Evolutionary conservation across 2,329 filamentous ascomycete species (phyloP).

Genomic region (Trichoderma atrobrunneum): DNA sequence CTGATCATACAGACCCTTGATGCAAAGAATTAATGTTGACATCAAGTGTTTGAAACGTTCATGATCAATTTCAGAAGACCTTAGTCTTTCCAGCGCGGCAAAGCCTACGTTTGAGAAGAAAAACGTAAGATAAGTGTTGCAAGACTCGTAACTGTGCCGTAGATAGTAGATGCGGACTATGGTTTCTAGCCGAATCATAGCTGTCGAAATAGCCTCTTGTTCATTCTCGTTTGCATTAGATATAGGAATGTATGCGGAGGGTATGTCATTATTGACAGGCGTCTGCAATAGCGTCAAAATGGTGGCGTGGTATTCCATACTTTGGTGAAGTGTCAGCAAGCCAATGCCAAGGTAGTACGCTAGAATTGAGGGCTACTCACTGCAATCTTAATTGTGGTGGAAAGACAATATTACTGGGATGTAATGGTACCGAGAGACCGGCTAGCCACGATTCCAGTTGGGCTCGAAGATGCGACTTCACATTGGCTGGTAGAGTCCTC

Average conservation of each 20-base stretch:
- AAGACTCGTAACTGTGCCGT: constrained; percentile 29
- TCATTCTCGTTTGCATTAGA: not conserved
- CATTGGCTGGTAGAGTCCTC: constrained; percentile 12
- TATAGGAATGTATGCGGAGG: not conserved
- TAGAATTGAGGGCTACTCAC: constrained; percentile 23
- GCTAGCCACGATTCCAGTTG: constrained; percentile 28
- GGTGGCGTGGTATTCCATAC: not conserved
- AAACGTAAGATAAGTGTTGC: constrained; percentile 2
- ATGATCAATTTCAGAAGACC: not conserved
- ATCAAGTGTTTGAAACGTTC: not conserved
- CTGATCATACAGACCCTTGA: constrained; percentile 10
- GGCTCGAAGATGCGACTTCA: constrained; percentile 19
- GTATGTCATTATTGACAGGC: not conserved
- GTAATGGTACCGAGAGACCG: constrained; percentile 19
- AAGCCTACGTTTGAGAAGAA: not conserved
- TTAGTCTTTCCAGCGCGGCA: not conserved
- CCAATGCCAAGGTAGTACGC: not conserved
- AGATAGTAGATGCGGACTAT: constrained; percentile 35
- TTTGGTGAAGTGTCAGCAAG: not conserved
- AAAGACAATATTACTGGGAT: constrained; percentile 26
- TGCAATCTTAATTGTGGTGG: constrained; percentile 33
- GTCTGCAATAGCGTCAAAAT: not conserved
- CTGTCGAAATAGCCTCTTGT: constrained; percentile 16
- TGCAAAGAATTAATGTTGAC: constrained; percentile 4
- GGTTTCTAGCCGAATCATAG: constrained; percentile 31